Conservation (phyloP, 1,139 yeast genomes). For the Schwanniomyces etchellsii region DNA sequence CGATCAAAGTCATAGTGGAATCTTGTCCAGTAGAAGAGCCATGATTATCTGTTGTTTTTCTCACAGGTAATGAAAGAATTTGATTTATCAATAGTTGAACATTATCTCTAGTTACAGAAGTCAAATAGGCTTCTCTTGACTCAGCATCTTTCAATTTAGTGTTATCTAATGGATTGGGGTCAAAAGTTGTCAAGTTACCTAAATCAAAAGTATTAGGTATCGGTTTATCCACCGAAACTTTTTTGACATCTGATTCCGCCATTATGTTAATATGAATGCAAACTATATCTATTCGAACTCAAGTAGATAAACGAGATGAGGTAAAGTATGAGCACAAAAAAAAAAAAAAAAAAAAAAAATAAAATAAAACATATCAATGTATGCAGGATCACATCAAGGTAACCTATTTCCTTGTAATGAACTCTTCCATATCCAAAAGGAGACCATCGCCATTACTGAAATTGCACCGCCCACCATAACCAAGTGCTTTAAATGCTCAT, state of each 20-base stretch:
- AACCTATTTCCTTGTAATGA: slow-evolving; percentile 22
- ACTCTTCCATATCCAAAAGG: slow-evolving; percentile 58
- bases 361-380: neutral
- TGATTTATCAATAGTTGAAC: slow-evolving; percentile 89
- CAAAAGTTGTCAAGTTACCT: slow-evolving; percentile 85
- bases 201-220: slow-evolving; percentile 82
- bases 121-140: slow-evolving; percentile 60
- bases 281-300: neutral
- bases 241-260: slow-evolving; percentile 37
- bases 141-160: slow-evolving; percentile 44
- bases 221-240: slow-evolving; percentile 83
- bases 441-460: slow-evolving; percentile 53
- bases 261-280: slow-evolving; percentile 7
- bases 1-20: slow-evolving; percentile 75
- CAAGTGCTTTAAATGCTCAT: slow-evolving; percentile 42
- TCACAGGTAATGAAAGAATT: slow-evolving; percentile 80
- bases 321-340: slow-evolving; percentile 5
- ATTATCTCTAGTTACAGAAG: slow-evolving; percentile 80
- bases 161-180: slow-evolving; percentile 73
- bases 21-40: slow-evolving; percentile 58
- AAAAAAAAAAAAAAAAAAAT: slow-evolving; percentile 5
- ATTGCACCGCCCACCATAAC: slow-evolving; percentile 63
- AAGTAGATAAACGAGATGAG: slow-evolving; percentile 1
- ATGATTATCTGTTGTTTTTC: slow-evolving; percentile 72
- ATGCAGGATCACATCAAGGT: neutral